Evolutionary conservation across 2,329 filamentous ascomycete species (phyloP), one percentile per base, ranked within the genome.

Genomic region (Alternaria sp.): DNA sequence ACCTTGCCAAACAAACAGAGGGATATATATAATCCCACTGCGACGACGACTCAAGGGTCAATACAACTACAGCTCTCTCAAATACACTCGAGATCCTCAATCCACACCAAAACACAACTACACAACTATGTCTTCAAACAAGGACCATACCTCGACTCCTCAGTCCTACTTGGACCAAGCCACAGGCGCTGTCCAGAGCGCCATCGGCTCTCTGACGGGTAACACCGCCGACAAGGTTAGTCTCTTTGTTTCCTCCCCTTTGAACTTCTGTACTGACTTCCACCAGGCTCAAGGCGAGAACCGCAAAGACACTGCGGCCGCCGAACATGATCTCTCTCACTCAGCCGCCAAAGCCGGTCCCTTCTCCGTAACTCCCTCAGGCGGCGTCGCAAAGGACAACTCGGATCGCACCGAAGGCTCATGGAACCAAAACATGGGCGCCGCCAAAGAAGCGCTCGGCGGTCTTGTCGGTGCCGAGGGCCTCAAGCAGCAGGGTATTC

Each of bases 401-500:
- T 83, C 89, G 11, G 84, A 94, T 77, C 92, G 93, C 66, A 82
- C 85, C 22, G 77, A 87, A 18, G 94, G 94, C 44, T 85, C 85
- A 18, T 96, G 91, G 89, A 92, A 97, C 83, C 94, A 97, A 82
- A 97, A 93, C 5, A 75, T 94, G n/a, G 94, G 94, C 54, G 87
- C 90, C 1, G 89, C 89, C 44, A 97, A 97, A 84, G 92, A 97
- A 78, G 83, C 89, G 5, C 65, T 95, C 1, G 94, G 94, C 59
- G 89, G 89, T 18, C 71, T 94, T 5, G 68, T 94, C 27, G 94
- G 94, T 62, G 89, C 87, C 65, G 90, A 95, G 81, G 85, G 83
- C 34, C 80, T 97, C 55, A 94, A 94, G 83, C 84, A 87, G 49
- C 76, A 89, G 25, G 94, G 94, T 5, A 87, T 87, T 32, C 80